These are phyloP conservation scores for Penicillium samsonianum DNA, from an alignment of 495 filamentous ascomycete genomes.

Conservation along the genomic window DNA sequence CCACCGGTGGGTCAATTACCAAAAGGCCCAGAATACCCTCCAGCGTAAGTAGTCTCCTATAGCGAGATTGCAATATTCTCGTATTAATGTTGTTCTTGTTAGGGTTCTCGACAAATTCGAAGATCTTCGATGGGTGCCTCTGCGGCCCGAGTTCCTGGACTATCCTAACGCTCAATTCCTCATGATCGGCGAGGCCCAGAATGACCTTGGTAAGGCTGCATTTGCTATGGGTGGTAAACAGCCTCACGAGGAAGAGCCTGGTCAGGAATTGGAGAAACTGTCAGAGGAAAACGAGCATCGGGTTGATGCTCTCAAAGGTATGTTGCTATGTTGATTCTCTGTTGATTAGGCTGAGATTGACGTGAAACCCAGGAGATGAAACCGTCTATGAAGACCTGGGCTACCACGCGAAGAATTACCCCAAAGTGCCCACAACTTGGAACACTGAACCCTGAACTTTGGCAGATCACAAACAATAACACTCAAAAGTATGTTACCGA, in stretches of 20 bases:
- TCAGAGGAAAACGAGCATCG: slow-evolving; percentile 64
- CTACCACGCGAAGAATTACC: slow-evolving; percentile 52
- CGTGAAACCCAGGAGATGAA: slow-evolving; percentile 43
- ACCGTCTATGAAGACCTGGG: slow-evolving; percentile 57
- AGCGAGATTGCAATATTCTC: background rate
- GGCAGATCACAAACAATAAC: background rate
- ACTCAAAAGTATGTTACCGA: background rate
- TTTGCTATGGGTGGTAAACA: slow-evolving; percentile 60
- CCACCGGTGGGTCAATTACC: slow-evolving; percentile 65
- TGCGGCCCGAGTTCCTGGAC: slow-evolving; percentile 74
- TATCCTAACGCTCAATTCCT: slow-evolving; percentile 79
- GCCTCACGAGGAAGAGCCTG: slow-evolving; percentile 61
- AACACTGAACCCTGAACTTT: slow-evolving; percentile 16
- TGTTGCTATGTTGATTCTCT: slow-evolving; percentile 9
- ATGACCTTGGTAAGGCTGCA: slow-evolving; percentile 59
- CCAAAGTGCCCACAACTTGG: slow-evolving; percentile 53
- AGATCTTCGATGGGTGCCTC: slow-evolving; percentile 70
- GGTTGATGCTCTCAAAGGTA: slow-evolving; percentile 56
- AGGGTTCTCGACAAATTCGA: slow-evolving; percentile 73
- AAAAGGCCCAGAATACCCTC: slow-evolving; percentile 68
- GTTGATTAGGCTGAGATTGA: slow-evolving; percentile 3
- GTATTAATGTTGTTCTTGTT: slow-evolving; percentile 6
- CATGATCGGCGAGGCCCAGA: slow-evolving; percentile 73
- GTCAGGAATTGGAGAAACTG: slow-evolving; percentile 58
- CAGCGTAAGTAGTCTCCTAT: slow-evolving; percentile 56